Evolutionary conservation across 2,329 filamentous ascomycete species (phyloP).

Genomic region (Alternaria sp.): DNA sequence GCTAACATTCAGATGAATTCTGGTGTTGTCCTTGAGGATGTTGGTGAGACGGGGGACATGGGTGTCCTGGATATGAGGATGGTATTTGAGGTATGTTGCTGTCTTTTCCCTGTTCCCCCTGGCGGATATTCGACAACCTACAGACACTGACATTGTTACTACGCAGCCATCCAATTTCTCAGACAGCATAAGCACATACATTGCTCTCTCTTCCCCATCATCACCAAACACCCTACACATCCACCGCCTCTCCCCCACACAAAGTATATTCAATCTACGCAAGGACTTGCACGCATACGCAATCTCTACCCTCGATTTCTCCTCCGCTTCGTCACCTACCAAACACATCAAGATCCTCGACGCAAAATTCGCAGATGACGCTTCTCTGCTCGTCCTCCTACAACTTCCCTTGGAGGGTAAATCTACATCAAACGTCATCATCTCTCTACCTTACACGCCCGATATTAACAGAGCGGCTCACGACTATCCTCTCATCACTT

Average conservation of each 20-base stretch:
- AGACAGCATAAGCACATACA: constrained; percentile 39
- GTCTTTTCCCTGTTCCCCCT: neutral
- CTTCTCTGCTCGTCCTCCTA: constrained; percentile 68
- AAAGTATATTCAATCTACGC: constrained; percentile 54
- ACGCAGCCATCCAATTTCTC: constrained; percentile 7
- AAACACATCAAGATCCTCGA: constrained; percentile 67
- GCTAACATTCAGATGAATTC: constrained; percentile 71
- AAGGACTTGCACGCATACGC: constrained; percentile 48
- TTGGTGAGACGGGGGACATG: constrained; percentile 37
- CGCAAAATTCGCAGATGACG: constrained; percentile 72
- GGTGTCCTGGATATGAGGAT: constrained; percentile 65
- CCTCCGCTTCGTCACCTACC: constrained; percentile 31
- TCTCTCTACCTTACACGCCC: constrained; percentile 43
- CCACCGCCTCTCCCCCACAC: constrained; percentile 45
- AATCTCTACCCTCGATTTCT: constrained; percentile 63
- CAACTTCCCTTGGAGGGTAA: constrained; percentile 18
- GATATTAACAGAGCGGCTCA: constrained; percentile 25
- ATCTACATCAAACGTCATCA: constrained; percentile 21
- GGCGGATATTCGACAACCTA: neutral
- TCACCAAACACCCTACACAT: constrained; percentile 27
- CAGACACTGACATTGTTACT: neutral
- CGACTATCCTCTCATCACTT: constrained; percentile 19
- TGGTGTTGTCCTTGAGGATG: constrained; percentile 62
- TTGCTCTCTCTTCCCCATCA: constrained; percentile 29
- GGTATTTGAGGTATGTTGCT: constrained; percentile 58